Base-by-base conservation (phyloP, 2,329 filamentous ascomycete species). In the Fusarium sp. region DNA sequence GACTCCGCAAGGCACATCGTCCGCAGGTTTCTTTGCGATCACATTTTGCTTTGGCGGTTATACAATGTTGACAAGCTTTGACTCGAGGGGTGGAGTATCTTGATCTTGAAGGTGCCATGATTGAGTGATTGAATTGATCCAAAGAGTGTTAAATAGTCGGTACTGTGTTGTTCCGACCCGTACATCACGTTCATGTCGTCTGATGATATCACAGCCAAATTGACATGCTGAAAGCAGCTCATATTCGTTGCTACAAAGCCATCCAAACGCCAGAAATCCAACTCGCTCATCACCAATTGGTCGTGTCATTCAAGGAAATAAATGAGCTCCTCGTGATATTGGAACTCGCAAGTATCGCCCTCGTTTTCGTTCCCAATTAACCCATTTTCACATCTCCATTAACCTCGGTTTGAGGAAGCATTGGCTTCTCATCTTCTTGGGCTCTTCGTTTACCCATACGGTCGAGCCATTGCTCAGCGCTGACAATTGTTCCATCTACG, bases 391-490 rank as follows among this genome's bases (percentile, higher is more conserved):
- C 74, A 60, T 79, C 78, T 19, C 73, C 73, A 39, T 76, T 75
- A n/a, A 69, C 25, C 49, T 73, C 61, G 4, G 70, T 58, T 38
- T 73, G 67, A 23, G 77, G 76, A 25, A 79, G 57, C 48, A 77
- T 63, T 1, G 74, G 59, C 56, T 78, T 77, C 42, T 80, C 78
- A 3, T 79, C 76, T 18, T 78, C 78, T 11, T 74, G 72, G 35
- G 74, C 70, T 33, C 72, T 68, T 51, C 76, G 71, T 74, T 80
- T 82, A 37, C 93, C 93, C 65, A 97, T 85, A 25, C 91, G 87
- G 66, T 95, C 92, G 73, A 95, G 93, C 96, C 96, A 98, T 75
- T 92, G 90, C 81, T 98, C 95, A 1, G 96, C 96, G 76, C 93
- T 96, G 61, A 93, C 89, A 59, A 98, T 92, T 1, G 96, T 98